Evolutionary conservation across 306 rosid species (phyloP).

Genomic region (Abrus pulchellus): DNA sequence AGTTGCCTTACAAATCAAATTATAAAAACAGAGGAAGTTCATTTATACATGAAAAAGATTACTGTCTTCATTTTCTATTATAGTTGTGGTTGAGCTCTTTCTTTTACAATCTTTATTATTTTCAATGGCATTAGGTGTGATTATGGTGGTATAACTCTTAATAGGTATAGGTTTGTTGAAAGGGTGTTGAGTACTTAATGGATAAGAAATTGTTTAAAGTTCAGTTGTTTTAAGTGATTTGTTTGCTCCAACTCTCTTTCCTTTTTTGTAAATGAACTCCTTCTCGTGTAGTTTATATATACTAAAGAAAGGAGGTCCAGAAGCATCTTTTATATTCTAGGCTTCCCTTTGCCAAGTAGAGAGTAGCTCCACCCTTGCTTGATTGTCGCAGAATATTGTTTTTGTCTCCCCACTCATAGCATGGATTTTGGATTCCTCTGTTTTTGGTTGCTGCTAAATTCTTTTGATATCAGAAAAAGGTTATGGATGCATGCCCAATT

Average conservation of each 20-base stretch:
- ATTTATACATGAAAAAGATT: not conserved
- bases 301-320: not conserved
- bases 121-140: not conserved
- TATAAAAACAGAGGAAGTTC: not conserved
- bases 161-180: not conserved
- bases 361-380: not conserved
- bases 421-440: conserved; percentile 1
- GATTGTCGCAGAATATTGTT: not conserved
- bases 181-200: not conserved
- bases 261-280: not conserved
- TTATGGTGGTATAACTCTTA: not conserved
- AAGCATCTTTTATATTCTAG: not conserved
- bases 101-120: not conserved
- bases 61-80: not conserved
- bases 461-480: conserved; percentile 14
- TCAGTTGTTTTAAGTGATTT: not conserved
- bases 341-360: conserved; percentile 13
- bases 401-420: not conserved
- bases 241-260: not conserved
- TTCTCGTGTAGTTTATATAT: not conserved
- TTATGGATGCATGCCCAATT: conserved; percentile 23
- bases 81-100: not conserved
- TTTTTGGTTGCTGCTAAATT: conserved; percentile 13
- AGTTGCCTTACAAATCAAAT: not conserved
- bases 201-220: not conserved